Evolutionary conservation across 768 basidiomycete genomes (phyloP).

Genomic region (Steccherinum ochraceum): DNA sequence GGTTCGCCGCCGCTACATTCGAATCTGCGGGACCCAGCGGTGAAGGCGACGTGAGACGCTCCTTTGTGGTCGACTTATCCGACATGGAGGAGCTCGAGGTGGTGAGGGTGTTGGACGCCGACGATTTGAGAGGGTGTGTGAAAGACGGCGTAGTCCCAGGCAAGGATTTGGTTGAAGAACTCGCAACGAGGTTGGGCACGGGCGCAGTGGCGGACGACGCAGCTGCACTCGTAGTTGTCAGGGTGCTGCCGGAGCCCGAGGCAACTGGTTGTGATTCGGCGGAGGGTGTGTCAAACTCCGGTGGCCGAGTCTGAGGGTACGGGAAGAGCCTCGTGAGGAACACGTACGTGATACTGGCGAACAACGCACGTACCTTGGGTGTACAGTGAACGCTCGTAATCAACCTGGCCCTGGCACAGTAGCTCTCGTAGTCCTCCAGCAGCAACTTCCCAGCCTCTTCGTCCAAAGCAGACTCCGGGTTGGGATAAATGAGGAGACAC

Average conservation of each 20-base stretch:
- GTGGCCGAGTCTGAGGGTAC: constrained; percentile 37
- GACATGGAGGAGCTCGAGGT: constrained; percentile 27
- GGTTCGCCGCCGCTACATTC: constrained; percentile 38
- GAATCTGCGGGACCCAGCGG: constrained; percentile 69
- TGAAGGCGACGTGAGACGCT: constrained; percentile 60
- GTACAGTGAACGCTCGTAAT: constrained; percentile 92
- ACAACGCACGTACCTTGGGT: constrained; percentile 49
- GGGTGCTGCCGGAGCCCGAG: constrained; percentile 12
- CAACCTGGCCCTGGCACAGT: constrained; percentile 78
- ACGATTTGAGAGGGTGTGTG: constrained; percentile 23
- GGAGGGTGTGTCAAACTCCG: constrained; percentile 55
- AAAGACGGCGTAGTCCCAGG: constrained; percentile 18
- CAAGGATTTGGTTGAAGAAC: constrained; percentile 30
- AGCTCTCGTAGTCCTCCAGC: constrained; percentile 84
- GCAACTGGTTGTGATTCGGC: constrained; percentile 12
- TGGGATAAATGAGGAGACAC: constrained; percentile 93
- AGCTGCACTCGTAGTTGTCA: constrained; percentile 1
- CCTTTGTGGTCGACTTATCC: constrained; percentile 32
- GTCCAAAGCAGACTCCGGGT: constrained; percentile 93
- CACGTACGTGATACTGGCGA: background rate
- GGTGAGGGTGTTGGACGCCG: constrained; percentile 33
- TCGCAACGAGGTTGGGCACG: constrained; percentile 24
- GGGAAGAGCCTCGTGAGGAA: background rate
- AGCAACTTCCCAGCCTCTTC: constrained; percentile 93
- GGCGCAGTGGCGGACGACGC: constrained; percentile 19